These are phyloP conservation scores for Fusarium proliferatum DNA, from an alignment of 2,329 filamentous ascomycete genomes.

Conservation along the genomic window DNA sequence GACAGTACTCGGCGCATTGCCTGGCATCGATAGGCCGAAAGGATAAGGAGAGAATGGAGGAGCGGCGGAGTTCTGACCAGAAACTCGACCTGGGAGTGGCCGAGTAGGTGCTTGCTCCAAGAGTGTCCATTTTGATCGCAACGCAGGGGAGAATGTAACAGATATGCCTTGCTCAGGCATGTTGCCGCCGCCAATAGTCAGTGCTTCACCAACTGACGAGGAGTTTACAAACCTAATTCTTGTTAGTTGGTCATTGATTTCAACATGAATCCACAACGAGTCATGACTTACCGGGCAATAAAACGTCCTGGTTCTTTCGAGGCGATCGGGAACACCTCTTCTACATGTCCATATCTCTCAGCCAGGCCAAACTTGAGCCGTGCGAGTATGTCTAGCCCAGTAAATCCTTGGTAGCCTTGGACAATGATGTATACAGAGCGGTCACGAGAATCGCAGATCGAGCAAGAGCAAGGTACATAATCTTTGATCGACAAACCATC, in stretches of 20 bases:
- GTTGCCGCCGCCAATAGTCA: conserved; percentile 35
- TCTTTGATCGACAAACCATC: conserved; percentile 13
- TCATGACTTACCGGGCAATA: conserved; percentile 46
- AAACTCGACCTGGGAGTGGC: not conserved
- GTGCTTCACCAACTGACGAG: conserved; percentile 42
- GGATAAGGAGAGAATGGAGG: conserved; percentile 11
- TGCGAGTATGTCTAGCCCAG: conserved; percentile 39
- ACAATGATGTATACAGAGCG: conserved; percentile 47
- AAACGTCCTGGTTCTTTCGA: conserved; percentile 31
- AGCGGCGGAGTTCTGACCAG: not conserved
- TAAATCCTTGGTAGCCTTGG: not conserved
- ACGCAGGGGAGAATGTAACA: conserved; percentile 42
- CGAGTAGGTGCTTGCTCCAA: conserved; percentile 3
- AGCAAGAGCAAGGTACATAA: conserved; percentile 48
- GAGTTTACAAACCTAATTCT: conserved; percentile 43
- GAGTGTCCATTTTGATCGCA: conserved; percentile 49
- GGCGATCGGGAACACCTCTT: conserved; percentile 41
- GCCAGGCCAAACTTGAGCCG: conserved; percentile 48
- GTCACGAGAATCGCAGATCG: conserved; percentile 46
- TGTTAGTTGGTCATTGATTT: not conserved
- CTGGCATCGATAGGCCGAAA: not conserved
- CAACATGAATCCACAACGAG: not conserved
- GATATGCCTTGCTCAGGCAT: conserved; percentile 45
- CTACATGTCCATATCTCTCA: conserved; percentile 46
- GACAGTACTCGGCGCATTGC: not conserved